Conservation (phyloP, 768 basidiomycete species). For the Calvatia gigantea region DNA sequence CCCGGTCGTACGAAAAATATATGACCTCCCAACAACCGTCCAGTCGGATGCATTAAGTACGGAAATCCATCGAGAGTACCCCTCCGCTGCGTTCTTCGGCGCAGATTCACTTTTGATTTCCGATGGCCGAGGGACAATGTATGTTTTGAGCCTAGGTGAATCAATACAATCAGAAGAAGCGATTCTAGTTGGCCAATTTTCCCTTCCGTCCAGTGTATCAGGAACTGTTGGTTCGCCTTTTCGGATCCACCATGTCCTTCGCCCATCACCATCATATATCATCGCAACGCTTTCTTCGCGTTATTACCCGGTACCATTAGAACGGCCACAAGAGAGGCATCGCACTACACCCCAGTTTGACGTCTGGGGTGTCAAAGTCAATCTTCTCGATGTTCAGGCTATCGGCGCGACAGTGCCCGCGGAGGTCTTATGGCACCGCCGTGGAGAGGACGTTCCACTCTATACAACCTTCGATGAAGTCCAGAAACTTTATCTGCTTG, state of each 20-base stretch:
- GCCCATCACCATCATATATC: slow-evolving; percentile 33
- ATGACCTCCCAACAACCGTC: slow-evolving; percentile 57
- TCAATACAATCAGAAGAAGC: neutral
- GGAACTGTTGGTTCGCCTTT: slow-evolving; percentile 40
- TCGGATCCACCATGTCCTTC: slow-evolving; percentile 40
- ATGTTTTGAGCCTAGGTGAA: slow-evolving; percentile 36
- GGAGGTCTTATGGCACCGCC: slow-evolving; percentile 64
- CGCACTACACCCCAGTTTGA: slow-evolving; percentile 49
- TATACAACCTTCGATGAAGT: slow-evolving; percentile 46
- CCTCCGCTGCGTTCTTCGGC: slow-evolving; percentile 60
- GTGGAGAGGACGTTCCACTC: slow-evolving; percentile 68
- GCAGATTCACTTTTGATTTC: slow-evolving; percentile 49
- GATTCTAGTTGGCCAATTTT: slow-evolving; percentile 47
- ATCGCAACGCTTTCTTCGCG: slow-evolving; percentile 59
- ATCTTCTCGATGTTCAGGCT: slow-evolving; percentile 34
- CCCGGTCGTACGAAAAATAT: slow-evolving; percentile 54
- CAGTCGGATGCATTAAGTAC: slow-evolving; percentile 28
- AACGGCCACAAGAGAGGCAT: slow-evolving; percentile 20
- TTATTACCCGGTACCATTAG: slow-evolving; percentile 28
- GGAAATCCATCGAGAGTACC: slow-evolving; percentile 64
- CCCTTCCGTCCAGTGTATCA: slow-evolving; percentile 31
- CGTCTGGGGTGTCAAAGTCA: slow-evolving; percentile 57
- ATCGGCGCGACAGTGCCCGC: slow-evolving; percentile 32
- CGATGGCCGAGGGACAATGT: slow-evolving; percentile 70
- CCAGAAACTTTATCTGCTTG: slow-evolving; percentile 46